These are phyloP conservation scores for Elsinoe batatas DNA, from an alignment of 2,329 filamentous ascomycete species.

Conservation along the genomic window DNA sequence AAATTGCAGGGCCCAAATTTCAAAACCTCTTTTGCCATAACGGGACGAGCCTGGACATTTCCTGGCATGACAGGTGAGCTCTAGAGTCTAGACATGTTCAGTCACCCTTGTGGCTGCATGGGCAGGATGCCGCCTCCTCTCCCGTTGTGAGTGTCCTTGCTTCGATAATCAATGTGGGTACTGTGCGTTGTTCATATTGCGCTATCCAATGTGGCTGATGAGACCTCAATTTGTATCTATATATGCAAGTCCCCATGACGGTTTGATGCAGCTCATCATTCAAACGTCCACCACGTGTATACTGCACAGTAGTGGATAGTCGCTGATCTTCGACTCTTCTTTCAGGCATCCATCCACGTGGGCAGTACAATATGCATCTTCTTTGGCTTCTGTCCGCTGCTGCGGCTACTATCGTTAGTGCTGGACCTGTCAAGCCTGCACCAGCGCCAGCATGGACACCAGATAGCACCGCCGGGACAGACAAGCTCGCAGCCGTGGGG, in stretches of 20 bases:
- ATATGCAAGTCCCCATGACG: background rate
- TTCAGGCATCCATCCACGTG: too few species aligned
- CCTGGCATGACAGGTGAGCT: slow-evolving; percentile 4
- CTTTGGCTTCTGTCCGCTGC: slow-evolving; percentile 8
- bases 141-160: background rate
- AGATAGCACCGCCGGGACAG: slow-evolving; percentile 21
- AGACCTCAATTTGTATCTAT: background rate
- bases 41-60: background rate
- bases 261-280: background rate
- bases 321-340: too few species aligned
- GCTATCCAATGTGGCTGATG: background rate
- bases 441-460: slow-evolving; percentile 18
- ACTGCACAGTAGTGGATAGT: too few species aligned
- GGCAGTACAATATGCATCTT: background rate
- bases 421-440: background rate
- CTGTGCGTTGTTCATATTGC: background rate
- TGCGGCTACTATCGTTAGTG: slow-evolving; percentile 14
- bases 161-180: background rate
- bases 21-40: background rate
- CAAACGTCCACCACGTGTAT: background rate
- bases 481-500: slow-evolving; percentile 19
- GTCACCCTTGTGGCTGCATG: slow-evolving; percentile 8
- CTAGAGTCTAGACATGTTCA: slow-evolving; percentile 12
- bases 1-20: background rate
- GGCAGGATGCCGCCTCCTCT: slow-evolving; percentile 6